Conservation (phyloP, 73 alveolate genomes). For the Loxodes magnus region DNA sequence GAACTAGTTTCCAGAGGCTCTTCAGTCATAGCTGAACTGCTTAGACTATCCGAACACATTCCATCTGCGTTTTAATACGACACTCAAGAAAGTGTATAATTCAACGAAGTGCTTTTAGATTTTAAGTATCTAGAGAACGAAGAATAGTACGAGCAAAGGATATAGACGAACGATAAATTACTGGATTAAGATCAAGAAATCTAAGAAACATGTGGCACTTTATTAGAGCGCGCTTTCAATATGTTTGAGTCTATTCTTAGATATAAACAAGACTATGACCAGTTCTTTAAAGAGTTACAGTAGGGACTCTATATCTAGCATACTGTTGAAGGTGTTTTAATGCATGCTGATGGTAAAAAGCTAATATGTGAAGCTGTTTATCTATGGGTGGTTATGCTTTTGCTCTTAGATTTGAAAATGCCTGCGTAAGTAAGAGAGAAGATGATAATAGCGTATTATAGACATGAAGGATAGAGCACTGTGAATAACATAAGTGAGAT, state of each 20-base stretch:
- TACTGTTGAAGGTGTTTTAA: too few species aligned
- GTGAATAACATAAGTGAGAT: slow-evolving; percentile 77
- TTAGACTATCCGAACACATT: slow-evolving; percentile 74
- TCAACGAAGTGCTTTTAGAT: slow-evolving; percentile 73
- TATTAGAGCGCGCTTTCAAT: too few species aligned
- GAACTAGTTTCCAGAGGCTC: slow-evolving; percentile 84
- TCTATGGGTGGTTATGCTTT: slow-evolving; percentile 87
- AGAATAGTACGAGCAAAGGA: slow-evolving; percentile 85
- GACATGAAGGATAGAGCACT: slow-evolving; percentile 90
- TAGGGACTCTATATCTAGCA: too few species aligned
- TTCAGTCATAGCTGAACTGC: slow-evolving; percentile 86
- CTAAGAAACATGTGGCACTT: too few species aligned
- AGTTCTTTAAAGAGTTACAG: too few species aligned
- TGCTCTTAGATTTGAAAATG: slow-evolving; percentile 81
- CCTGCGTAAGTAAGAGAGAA: slow-evolving; percentile 91
- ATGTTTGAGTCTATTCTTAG: too few species aligned
- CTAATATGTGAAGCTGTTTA: too few species aligned
- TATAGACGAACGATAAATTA: too few species aligned
- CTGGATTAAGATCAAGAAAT: too few species aligned
- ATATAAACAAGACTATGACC: too few species aligned
- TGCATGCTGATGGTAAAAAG: too few species aligned
- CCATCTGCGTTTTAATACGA: slow-evolving; percentile 73
- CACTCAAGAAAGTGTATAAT: slow-evolving; percentile 24
- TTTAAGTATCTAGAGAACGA: slow-evolving; percentile 62
- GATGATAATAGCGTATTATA: slow-evolving; percentile 75